Conservation (phyloP, 2,329 filamentous ascomycete species). For the Colletotrichum sidae region DNA sequence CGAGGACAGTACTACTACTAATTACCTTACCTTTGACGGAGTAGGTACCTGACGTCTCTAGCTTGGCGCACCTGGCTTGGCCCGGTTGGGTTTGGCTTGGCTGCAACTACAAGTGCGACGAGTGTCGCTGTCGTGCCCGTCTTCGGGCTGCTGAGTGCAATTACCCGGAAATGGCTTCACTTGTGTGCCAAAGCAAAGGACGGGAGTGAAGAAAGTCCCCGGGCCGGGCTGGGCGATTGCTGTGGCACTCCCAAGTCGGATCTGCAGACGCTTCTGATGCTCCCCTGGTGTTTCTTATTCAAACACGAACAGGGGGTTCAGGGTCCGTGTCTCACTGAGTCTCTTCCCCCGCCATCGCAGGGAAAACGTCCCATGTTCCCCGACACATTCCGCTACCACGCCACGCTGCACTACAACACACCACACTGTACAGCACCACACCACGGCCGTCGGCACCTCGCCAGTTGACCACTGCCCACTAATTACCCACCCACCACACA, state of each 20-base stretch:
- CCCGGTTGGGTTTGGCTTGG: not conserved
- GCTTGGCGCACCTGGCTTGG: conserved; percentile 35
- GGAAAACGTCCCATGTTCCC: conserved; percentile 33
- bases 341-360: conserved; percentile 5
- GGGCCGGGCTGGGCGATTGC: too few relatives aligned
- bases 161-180: too few relatives aligned
- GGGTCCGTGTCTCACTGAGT: conserved; percentile 11
- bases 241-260: not conserved
- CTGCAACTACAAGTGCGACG: not conserved
- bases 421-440: conserved; percentile 4
- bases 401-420: too few relatives aligned
- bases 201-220: too few relatives aligned
- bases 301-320: conserved; percentile 9
- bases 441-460: conserved; percentile 21
- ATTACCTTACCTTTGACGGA: not conserved
- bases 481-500: conserved; percentile 8
- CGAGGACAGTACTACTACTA: conserved; percentile 6
- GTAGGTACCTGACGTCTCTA: conserved; percentile 25
- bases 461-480: too few relatives aligned
- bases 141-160: too few relatives aligned
- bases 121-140: not conserved
- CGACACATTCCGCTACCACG: not conserved
- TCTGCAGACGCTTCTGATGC: not conserved
- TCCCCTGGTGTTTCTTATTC: not conserved
- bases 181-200: too few relatives aligned